Evolutionary conservation across 306 rosid species (phyloP).

Genomic region (Senna siamea): DNA sequence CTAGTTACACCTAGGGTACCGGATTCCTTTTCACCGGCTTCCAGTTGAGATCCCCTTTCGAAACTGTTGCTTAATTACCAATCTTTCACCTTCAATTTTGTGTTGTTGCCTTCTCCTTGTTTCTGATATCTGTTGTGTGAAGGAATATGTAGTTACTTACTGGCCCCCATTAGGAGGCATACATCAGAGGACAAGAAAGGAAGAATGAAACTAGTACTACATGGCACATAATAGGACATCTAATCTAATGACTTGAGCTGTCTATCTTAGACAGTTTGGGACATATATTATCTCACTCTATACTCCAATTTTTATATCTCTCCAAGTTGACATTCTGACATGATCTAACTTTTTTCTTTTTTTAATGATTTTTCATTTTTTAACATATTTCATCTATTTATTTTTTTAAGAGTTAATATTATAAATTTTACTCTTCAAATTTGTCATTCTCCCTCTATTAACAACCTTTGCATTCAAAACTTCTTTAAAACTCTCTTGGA

Average conservation of each 20-base stretch:
- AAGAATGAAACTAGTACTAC: neutral
- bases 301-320: too few species aligned
- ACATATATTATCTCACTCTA: too few species aligned
- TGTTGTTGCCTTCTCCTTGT: slow-evolving; percentile 35
- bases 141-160: slow-evolving; percentile 9
- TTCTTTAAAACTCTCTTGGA: too few species aligned
- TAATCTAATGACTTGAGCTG: neutral
- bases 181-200: slow-evolving; percentile 20
- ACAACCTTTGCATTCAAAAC: too few species aligned
- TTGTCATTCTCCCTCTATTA: too few species aligned
- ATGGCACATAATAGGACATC: neutral
- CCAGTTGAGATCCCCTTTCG: slow-evolving; percentile 51
- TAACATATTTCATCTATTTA: too few species aligned
- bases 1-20: slow-evolving; percentile 51
- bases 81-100: slow-evolving; percentile 41
- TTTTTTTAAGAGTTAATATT: too few species aligned
- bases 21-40: slow-evolving; percentile 99
- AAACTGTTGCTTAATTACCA: slow-evolving; percentile 48
- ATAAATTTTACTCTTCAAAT: too few species aligned
- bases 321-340: too few species aligned
- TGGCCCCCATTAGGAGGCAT: slow-evolving; percentile 25
- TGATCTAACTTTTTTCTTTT: too few species aligned
- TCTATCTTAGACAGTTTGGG: neutral
- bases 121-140: slow-evolving; percentile 27
- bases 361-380: too few species aligned